Evolutionary conservation across 345 rosid species (phyloP).

Genomic region (Microcos paniculata): DNA sequence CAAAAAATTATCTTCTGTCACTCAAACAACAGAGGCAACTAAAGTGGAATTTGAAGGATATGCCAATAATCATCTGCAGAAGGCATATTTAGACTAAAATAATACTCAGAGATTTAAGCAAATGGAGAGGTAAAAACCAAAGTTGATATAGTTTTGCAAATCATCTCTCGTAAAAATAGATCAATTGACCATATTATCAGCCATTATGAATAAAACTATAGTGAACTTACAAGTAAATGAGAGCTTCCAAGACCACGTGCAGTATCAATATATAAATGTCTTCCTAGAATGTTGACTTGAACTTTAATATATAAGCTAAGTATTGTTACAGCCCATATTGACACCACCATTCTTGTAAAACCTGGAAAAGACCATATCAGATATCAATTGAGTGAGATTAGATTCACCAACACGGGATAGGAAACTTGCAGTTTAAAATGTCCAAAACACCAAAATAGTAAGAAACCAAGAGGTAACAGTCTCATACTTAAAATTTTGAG

Average conservation of each 20-base stretch:
- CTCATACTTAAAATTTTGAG: conserved; percentile 78
- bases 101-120: background rate
- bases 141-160: background rate
- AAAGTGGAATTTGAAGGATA: background rate
- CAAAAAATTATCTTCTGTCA: background rate
- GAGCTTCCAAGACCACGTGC: conserved; percentile 76
- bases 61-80: background rate
- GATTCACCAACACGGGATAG: conserved; percentile 13
- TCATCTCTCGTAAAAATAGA: background rate
- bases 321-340: conserved; percentile 83
- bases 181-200: background rate
- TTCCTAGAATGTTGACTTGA: conserved; percentile 94
- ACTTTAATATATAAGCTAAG: conserved; percentile 86
- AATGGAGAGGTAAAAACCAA: background rate
- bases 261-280: conserved; percentile 88
- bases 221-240: conserved; percentile 57
- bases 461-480: background rate
- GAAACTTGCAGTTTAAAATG: background rate
- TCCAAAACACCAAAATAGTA: conserved; percentile 10
- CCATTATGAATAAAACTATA: background rate
- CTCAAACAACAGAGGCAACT: background rate
- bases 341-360: conserved; percentile 78
- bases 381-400: conserved; percentile 10
- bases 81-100: background rate
- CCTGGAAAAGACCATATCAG: conserved; percentile 44